Conservation (phyloP, 1,284 basidiomycete genomes). For the Cutaneotrichosporon dermatis region DNA sequence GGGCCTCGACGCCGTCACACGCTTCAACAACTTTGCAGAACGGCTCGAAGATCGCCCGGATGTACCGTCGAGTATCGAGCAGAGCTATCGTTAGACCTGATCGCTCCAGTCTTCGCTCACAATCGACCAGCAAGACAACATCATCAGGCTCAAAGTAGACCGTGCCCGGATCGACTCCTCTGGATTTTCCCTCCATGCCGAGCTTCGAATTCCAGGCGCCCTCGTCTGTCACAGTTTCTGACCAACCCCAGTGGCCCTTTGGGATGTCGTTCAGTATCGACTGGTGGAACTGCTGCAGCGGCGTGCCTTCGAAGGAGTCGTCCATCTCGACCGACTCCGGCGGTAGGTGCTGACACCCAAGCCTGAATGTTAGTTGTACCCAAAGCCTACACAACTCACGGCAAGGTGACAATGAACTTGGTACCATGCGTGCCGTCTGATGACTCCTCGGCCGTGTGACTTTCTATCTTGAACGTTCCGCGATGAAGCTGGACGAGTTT, state of each 20-base stretch:
- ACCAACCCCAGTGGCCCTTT: neutral
- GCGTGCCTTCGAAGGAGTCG: neutral
- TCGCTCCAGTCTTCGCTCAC: conserved; percentile 13
- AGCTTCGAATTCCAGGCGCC: neutral
- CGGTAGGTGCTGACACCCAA: conserved; percentile 40
- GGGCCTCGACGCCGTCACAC: conserved; percentile 45
- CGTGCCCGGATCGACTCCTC: conserved; percentile 37
- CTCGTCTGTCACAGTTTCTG: neutral
- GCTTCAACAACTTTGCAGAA: conserved; percentile 50
- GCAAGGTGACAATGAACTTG: conserved; percentile 37
- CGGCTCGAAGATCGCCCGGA: conserved; percentile 41
- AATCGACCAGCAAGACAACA: conserved; percentile 44
- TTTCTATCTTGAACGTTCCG: conserved; percentile 48
- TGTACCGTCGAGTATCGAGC: conserved; percentile 38
- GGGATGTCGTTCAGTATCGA: neutral
- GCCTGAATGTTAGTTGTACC: conserved; percentile 13
- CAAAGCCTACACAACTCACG: conserved; percentile 20
- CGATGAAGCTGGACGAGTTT: conserved; percentile 51
- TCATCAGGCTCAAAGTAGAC: conserved; percentile 44
- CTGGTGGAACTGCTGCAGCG: neutral
- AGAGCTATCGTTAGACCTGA: conserved; percentile 21
- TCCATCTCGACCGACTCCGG: conserved; percentile 29
- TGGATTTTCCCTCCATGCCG: neutral
- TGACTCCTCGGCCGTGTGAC: conserved; percentile 35
- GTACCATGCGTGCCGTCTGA: conserved; percentile 39